These are phyloP conservation scores for Fragilaria crotonensis DNA, from an alignment of 108 stramenopile genomes.

Conservation along the genomic window DNA sequence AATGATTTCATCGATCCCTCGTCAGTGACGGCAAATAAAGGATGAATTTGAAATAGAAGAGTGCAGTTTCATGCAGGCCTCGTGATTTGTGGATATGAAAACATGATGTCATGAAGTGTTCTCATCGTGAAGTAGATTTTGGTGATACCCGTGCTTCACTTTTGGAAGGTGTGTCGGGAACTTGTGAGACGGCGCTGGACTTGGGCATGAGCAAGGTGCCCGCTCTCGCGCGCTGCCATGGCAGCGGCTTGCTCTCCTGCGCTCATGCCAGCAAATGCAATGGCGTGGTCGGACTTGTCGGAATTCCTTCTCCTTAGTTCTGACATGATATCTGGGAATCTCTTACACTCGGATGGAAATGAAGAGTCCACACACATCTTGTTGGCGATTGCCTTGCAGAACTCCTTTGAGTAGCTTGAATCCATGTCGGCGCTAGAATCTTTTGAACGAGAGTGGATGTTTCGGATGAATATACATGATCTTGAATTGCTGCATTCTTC, in stretches of 20 bases:
- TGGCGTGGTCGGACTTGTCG: constrained; percentile 13
- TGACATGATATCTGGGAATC: constrained; percentile 8
- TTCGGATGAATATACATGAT: neutral
- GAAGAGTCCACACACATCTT: constrained; percentile 8
- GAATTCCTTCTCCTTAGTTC: constrained; percentile 11
- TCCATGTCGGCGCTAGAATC: neutral
- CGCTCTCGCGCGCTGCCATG: constrained; percentile 23
- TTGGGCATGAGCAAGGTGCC: constrained; percentile 21
- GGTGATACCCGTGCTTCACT: too few species aligned
- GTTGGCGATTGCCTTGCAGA: constrained; percentile 4
- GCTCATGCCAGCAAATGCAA: constrained; percentile 32
- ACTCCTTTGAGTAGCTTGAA: neutral
- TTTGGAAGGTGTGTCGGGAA: too few species aligned
- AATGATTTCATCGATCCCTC: too few species aligned
- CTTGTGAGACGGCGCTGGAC: constrained; percentile 29
- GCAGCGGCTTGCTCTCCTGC: constrained; percentile 20
- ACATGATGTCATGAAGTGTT: too few species aligned
- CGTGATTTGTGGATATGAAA: too few species aligned
- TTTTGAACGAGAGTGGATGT: neutral
- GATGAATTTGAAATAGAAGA: too few species aligned
- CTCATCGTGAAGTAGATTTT: too few species aligned
- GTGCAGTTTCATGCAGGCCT: too few species aligned
- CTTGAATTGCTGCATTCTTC: neutral
- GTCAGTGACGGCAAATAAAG: too few species aligned
- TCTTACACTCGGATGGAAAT: constrained; percentile 20